Evolutionary conservation across 257 asterid species (phyloP), one percentile per base, ranked within the genome.

Genomic region (Ligustrum vulgare): DNA sequence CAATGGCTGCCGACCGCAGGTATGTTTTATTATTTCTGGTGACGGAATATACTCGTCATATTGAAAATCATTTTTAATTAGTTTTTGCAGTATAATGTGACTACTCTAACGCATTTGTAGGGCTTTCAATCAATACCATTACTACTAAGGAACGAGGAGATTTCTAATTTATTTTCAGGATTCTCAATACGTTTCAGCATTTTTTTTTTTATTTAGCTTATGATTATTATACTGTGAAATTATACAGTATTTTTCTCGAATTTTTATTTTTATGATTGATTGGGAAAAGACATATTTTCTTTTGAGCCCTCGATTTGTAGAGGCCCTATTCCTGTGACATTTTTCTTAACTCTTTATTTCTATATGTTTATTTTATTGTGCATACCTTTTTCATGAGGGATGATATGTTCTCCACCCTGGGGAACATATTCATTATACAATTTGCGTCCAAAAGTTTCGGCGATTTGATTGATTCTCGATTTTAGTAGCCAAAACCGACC

Each of bases 81-180:
- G 20, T 39, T 73, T 22, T 60, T 62, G 69, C 47, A 62, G 37
- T 2, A 73, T 73, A 37, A 51, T 73, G 43, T 73, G 62, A 45
- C 56, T 45, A 1, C 15, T 45, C n/a, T 7, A 60, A 22, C 25
- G 35, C 28, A 12, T 60, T 11, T 10, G 35, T 60, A 60, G 67
- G 67, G 7, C 18, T 60, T 60, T 18, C 34, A 20, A 56, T n/a
- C n/a, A n/a, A n/a, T n/a, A n/a, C 64, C 64, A 56, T 56, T 60
- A 22, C 67, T 60, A 12, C 35, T 60, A 11, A 25, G 25, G n/a
- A 25, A 2, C 11, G 34, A 60, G 64, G 64, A 56, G 64, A 60
- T 41, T 10, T 15, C 1, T 3, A 41, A 10, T 41, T 41, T 4
- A 10, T 4, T 41, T 41, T 41, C 49, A 41, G 10, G 67, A 60